Percentiles rank a stretch among this genome's conserved stretches.
Conservation (phyloP, 2,329 filamentous ascomycete species). For the Calonectria pteridis region DNA sequence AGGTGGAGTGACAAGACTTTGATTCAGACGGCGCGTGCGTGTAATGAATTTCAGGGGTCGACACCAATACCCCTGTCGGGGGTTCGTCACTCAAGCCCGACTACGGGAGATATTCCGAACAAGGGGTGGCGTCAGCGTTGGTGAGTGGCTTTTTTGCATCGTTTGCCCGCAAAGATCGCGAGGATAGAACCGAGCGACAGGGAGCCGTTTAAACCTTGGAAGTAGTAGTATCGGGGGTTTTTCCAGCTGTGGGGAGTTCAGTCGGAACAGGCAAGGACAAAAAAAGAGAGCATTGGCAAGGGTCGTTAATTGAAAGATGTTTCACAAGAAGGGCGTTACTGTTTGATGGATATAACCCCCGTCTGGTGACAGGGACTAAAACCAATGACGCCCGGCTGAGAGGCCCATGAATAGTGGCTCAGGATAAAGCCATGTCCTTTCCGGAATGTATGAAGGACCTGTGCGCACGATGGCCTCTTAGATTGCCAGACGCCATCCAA, state of each 20-base stretch:
- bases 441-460: not conserved
- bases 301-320: slow-evolving; percentile 6
- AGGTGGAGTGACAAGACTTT: slow-evolving; percentile 7
- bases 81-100: slow-evolving; percentile 20
- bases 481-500: not conserved
- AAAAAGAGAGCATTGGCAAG: not conserved
- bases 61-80: slow-evolving; percentile 9
- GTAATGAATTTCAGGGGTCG: slow-evolving; percentile 26
- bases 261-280: not conserved
- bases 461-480: not conserved
- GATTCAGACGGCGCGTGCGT: slow-evolving; percentile 4
- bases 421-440: not conserved
- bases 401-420: not conserved
- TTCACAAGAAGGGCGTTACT: not conserved
- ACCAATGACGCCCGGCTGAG: slow-evolving; percentile 15
- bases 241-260: not conserved
- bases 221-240: not conserved
- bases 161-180: not conserved
- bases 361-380: slow-evolving; percentile 1
- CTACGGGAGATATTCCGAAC: slow-evolving; percentile 9
- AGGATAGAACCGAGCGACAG: not conserved
- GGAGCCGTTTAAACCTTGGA: not conserved
- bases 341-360: not conserved
- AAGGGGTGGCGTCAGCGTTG: slow-evolving; percentile 11
- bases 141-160: not conserved